Base-by-base conservation (phyloP, 371 early-diverging fungal species). In the Mucor irregularis region DNA sequence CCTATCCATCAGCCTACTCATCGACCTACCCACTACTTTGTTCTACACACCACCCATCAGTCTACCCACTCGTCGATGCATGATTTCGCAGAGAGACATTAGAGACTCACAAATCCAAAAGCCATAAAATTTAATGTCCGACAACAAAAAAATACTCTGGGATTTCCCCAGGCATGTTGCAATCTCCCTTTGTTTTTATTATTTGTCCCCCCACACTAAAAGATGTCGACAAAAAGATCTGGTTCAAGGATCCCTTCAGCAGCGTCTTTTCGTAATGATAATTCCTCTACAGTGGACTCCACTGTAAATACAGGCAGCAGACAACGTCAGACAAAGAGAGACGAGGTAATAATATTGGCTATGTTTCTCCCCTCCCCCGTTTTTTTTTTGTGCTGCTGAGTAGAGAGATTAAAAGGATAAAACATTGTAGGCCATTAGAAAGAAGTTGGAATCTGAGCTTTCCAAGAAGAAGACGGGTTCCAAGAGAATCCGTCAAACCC, bases 371-470 rank as follows among this genome's bases (percentile, higher is more conserved):
- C 21, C 39, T 21, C 10, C 5, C 24, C 42, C 24, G 10, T 34
- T 34, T 42, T 42, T 22, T 42, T 42, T 42, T 24, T 3, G 21
- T 9, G 31, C 25, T 29, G 31, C n/a, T n/a, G n/a, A n/a, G n/a
- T n/a, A n/a, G n/a, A 46, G 29, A 28, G 25, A 31, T 38, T 11
- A 51, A 46, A 21, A 31, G 17, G 19, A 25, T 1, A 26, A n/a
- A n/a, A n/a, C n/a, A 5, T 31, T 31, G 25, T 40, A 89, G 76
- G 84, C 81, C 22, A 87, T 89, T 56, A 80, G 90, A 57, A 88
- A 88, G 64, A 88, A 87, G 71, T 73, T 87, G 5, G 89, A 87
- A 58, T 81, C 85, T 37, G 90, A 87, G 43, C 74, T 89, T n/a
- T 82, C 76, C 53, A 85, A 82, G 52, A 88, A 88, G 66, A 71